Percentiles rank a stretch among this genome's conserved stretches.
Evolutionary conservation across 345 rosid genomes (phyloP).

Genomic region (Moringa oleifera): DNA sequence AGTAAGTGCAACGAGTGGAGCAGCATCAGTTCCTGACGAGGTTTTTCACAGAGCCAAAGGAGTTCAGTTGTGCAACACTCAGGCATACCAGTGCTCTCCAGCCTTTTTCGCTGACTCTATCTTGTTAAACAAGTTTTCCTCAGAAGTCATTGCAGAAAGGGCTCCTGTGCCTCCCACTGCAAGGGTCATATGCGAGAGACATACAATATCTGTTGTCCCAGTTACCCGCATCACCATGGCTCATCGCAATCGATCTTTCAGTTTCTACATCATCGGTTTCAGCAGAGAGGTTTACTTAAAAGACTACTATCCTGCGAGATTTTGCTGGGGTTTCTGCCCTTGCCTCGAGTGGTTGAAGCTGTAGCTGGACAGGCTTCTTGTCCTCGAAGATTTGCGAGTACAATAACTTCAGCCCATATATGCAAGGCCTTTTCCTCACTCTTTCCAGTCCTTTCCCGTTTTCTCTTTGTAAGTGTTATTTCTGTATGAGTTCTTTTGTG

Average conservation of each 20-base stretch:
- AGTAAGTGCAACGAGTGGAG: constrained; percentile 83
- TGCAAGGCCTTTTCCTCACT: background rate
- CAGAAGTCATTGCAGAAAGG: constrained; percentile 76
- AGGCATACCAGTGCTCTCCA: constrained; percentile 84
- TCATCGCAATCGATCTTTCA: constrained; percentile 63
- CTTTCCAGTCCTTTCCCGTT: background rate
- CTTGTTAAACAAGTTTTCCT: constrained; percentile 87
- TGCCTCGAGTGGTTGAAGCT: constrained; percentile 86
- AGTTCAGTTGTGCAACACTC: constrained; percentile 88
- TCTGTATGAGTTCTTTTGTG: background rate
- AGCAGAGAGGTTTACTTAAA: constrained; percentile 83
- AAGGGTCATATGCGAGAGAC: constrained; percentile 86
- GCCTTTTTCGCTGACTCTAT: constrained; percentile 90
- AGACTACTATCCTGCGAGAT: constrained; percentile 83
- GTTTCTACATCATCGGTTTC: constrained; percentile 80
- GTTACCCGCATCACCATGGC: constrained; percentile 86
- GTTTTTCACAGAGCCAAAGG: constrained; percentile 91
- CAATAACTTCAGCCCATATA: no score
- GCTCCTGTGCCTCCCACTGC: constrained; percentile 64
- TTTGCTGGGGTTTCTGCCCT: constrained; percentile 96
- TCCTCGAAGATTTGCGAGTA: background rate
- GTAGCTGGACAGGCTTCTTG: constrained; percentile 14
- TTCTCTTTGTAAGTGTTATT: background rate
- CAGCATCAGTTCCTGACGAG: constrained; percentile 92
- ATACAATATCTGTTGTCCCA: constrained; percentile 79